Percentiles rank a stretch among this genome's conserved stretches.
Conservation (phyloP, 2,329 filamentous ascomycete species). For the Calonectria pteridis region DNA sequence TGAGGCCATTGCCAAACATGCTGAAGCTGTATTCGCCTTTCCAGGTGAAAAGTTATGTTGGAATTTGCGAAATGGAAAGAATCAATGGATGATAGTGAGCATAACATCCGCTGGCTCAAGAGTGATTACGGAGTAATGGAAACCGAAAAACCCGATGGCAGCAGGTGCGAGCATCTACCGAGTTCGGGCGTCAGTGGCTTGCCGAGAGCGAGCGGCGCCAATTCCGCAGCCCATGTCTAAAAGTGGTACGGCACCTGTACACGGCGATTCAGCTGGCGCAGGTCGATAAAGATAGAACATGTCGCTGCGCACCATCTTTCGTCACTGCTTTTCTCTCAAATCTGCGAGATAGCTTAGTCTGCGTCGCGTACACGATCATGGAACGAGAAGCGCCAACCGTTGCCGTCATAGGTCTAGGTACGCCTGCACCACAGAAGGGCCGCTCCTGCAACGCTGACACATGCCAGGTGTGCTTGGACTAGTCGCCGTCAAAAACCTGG, state of each 20-base stretch:
- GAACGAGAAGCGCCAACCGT: conserved; percentile 32
- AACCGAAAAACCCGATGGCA: neutral
- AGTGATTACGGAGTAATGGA: neutral
- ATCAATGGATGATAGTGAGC: neutral
- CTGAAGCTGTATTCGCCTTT: neutral
- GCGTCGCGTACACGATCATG: conserved; percentile 10
- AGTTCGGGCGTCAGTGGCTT: conserved; percentile 15
- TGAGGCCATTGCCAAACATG: neutral
- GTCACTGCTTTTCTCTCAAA: neutral
- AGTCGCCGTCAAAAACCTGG: conserved; percentile 55
- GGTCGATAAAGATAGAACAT: neutral
- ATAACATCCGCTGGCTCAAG: neutral
- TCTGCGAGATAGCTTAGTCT: neutral
- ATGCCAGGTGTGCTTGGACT: conserved; percentile 50
- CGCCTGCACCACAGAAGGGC: neutral
- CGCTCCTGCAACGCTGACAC: neutral
- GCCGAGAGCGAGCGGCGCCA: conserved; percentile 13
- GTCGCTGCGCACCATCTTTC: neutral
- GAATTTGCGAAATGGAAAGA: neutral
- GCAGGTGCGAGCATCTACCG: neutral
- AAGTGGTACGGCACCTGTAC: conserved; percentile 32
- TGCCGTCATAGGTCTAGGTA: conserved; percentile 49
- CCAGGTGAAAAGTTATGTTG: too few species aligned
- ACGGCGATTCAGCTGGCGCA: neutral
- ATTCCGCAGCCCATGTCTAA: conserved; percentile 22